Base-by-base conservation (phyloP, 2,329 filamentous ascomycete species). In the Penicillium psychrosexuale region DNA sequence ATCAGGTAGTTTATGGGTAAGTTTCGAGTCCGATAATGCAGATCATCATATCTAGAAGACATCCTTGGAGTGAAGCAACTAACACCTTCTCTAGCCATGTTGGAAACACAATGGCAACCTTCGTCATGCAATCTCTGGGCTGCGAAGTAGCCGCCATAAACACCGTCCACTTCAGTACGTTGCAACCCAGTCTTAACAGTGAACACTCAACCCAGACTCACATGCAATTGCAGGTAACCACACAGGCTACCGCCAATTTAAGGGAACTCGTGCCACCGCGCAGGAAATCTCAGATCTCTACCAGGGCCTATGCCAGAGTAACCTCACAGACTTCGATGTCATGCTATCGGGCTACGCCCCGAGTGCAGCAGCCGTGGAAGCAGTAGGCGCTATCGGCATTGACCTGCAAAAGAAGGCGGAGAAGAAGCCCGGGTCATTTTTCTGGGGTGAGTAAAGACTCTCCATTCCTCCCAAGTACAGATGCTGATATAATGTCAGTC, bases 321-420 rank as follows among this genome's bases (percentile, higher is more conserved):
- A 89, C 66, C 85, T 99, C 27, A 89, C 91, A 61, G 84, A 91
- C 72, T 97, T 97, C 72, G 90, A 96, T 72, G 89, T 97, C 76
- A 87, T 97, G 82, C 84, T 99, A 45, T 95, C 92, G 0, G 95
- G 94, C 31, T 99, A 99, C 74, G 88, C 96, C 39, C 93, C 94
- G 0, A 92, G 90, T 33, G 92, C 92, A 0, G 85, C 89, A 8
- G 88, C 88, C 0, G 90, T 99, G 36, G 83, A 89, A 65, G 87
- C 90, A 8, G 89, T 97, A 1, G 94, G 93, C 8, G 80, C 81
- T 52, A 96, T 99, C 61, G 94, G 85, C 12, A 81, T 86, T 61
- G 91, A 96, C 65, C 80, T 97, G 57, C 89, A 88, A 70, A 78
- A 82, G 50, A 87, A 85, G 65, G 80, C 84, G 2, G 78, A 77